A percentile compares a stretch with the other conserved stretches of the same genome.
Evolutionary conservation across 495 filamentous ascomycete species (phyloP).

Genomic region (Thozetella sp.): DNA sequence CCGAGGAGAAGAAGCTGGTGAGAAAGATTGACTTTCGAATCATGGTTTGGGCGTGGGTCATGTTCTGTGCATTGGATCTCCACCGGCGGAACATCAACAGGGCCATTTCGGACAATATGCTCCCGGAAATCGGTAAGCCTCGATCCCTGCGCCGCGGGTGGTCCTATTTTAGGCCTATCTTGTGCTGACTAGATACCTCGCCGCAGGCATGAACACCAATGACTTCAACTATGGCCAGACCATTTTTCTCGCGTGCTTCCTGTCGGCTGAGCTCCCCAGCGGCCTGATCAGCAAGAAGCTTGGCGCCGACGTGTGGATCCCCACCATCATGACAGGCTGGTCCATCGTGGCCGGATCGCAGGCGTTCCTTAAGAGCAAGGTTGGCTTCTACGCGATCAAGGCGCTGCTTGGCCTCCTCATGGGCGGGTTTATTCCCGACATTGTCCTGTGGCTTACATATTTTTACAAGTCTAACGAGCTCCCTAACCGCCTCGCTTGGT

Average conservation of each 20-base stretch:
- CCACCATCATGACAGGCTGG: constrained; percentile 47
- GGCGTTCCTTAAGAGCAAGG: constrained; percentile 31
- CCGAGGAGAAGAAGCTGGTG: constrained; percentile 49
- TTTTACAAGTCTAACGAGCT: constrained; percentile 55
- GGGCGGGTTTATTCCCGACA: constrained; percentile 53
- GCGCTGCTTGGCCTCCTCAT: constrained; percentile 46
- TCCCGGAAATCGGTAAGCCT: constrained; percentile 28
- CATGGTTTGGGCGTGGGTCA: constrained; percentile 40
- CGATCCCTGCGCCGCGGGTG: neutral
- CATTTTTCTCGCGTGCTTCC: constrained; percentile 47
- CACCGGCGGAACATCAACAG: constrained; percentile 45
- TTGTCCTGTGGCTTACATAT: constrained; percentile 55
- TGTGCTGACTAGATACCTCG: too few relatives aligned
- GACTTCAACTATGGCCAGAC: constrained; percentile 47
- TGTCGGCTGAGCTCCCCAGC: constrained; percentile 47
- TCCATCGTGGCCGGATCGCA: constrained; percentile 39
- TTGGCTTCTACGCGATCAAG: constrained; percentile 41
- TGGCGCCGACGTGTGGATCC: constrained; percentile 50
- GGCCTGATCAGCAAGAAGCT: constrained; percentile 49
- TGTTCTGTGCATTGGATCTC: constrained; percentile 48
- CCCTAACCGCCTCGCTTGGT: constrained; percentile 47
- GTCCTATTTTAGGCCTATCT: neutral
- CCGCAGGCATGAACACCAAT: constrained; percentile 42
- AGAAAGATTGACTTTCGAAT: constrained; percentile 41
- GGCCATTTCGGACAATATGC: constrained; percentile 45